These are phyloP conservation scores for Claviceps monticola DNA, from an alignment of 2,329 filamentous ascomycete genomes.

Conservation along the genomic window DNA sequence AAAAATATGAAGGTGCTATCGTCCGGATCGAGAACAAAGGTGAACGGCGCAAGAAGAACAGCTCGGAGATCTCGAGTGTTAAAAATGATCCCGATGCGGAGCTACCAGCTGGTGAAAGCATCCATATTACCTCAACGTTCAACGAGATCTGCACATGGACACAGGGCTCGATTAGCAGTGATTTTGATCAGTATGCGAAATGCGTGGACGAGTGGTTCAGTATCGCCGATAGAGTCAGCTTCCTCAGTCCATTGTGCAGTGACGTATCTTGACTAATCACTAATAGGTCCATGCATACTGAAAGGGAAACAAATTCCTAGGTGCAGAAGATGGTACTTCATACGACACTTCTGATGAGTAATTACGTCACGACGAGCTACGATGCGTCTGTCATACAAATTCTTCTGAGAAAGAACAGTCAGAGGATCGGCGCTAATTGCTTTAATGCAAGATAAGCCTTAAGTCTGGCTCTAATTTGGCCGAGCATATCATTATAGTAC, in stretches of 20 bases:
- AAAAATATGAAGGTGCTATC: conserved; percentile 56
- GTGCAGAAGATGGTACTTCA: neutral
- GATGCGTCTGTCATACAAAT: neutral
- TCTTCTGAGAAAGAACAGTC: neutral
- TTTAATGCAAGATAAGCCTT: neutral
- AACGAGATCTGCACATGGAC: conserved; percentile 71
- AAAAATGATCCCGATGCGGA: conserved; percentile 10
- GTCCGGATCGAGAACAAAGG: conserved; percentile 27
- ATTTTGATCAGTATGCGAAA: conserved; percentile 56
- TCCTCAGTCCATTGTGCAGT: neutral
- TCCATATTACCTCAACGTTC: conserved; percentile 46
- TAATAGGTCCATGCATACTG: neutral
- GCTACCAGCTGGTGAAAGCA: conserved; percentile 17
- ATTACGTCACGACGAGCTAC: neutral
- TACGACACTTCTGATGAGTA: neutral
- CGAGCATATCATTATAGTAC: too few relatives aligned
- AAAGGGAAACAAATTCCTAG: neutral
- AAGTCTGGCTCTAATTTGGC: neutral
- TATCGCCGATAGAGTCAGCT: conserved; percentile 50
- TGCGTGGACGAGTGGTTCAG: conserved; percentile 69
- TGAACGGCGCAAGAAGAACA: conserved; percentile 15
- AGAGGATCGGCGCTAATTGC: neutral
- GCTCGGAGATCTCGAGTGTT: conserved; percentile 19
- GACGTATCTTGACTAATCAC: neutral
- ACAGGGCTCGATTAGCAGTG: conserved; percentile 56